Percentiles rank a stretch among this genome's conserved stretches.
These are phyloP conservation scores for Rheum nobile DNA, from an alignment of 148 eudicot species.

Conservation along the genomic window DNA sequence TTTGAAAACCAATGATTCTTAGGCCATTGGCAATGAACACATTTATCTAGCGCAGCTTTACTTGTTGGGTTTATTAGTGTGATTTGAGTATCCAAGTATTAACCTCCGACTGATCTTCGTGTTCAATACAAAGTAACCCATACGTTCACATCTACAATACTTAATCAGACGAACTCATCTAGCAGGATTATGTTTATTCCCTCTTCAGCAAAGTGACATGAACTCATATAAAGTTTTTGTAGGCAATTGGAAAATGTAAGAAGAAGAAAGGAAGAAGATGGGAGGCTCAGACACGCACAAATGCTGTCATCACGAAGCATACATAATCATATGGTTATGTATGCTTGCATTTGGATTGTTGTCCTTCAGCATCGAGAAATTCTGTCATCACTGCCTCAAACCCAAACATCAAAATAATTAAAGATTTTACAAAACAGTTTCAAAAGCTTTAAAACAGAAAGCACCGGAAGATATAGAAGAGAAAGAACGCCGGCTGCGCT, in stretches of 20 bases:
- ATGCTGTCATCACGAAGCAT: not conserved
- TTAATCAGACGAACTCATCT: not conserved
- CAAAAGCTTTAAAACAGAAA: not conserved
- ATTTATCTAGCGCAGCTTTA: too few species aligned
- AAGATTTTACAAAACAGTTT: not conserved
- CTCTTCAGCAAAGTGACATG: not conserved
- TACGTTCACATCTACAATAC: too few species aligned
- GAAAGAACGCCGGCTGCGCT: not conserved
- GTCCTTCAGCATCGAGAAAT: not conserved
- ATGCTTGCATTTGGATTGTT: not conserved
- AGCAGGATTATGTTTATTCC: too few species aligned
- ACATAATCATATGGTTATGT: slow-evolving; percentile 1
- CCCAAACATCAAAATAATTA: not conserved
- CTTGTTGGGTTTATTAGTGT: too few species aligned
- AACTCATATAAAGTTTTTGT: not conserved
- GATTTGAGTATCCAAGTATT: too few species aligned
- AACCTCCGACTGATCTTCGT: too few species aligned
- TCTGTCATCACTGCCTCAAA: slow-evolving; percentile 1
- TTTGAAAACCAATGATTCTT: too few species aligned
- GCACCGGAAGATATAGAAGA: not conserved
- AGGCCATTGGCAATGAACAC: too few species aligned
- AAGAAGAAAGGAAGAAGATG: not conserved
- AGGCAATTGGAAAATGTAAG: not conserved
- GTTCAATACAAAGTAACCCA: too few species aligned
- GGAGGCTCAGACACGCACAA: slow-evolving; percentile 1